Evolutionary conservation across 2,329 filamentous ascomycete species (phyloP).

Genomic region (Fusarium sp.): DNA sequence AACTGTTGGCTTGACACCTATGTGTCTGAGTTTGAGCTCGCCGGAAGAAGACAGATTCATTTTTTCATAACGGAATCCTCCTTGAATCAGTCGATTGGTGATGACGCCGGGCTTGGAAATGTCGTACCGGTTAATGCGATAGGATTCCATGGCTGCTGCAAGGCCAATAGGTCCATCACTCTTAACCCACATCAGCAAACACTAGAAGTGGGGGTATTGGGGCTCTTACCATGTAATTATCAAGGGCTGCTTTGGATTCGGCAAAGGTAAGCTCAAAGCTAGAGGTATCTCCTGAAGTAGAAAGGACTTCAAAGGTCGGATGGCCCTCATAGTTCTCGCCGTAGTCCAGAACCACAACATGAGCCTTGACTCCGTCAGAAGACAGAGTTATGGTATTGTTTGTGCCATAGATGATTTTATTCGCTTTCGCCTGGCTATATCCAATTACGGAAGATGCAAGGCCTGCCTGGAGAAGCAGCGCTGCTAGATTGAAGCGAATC

Average conservation of each 20-base stretch:
- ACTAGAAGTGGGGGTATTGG: too few relatives aligned
- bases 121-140: slow-evolving; percentile 3
- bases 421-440: neutral
- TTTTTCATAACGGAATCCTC: slow-evolving; percentile 8
- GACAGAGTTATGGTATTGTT: neutral
- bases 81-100: slow-evolving; percentile 1
- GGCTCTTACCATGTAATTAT: neutral
- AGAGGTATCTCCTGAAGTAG: neutral
- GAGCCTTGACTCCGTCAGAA: neutral
- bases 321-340: neutral
- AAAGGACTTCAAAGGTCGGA: neutral
- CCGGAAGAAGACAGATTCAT: neutral
- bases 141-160: slow-evolving; percentile 8
- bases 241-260: neutral
- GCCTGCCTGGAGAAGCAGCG: neutral
- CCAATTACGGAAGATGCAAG: neutral
- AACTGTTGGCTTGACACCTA: neutral
- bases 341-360: neutral
- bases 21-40: rapidly evolving
- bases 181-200: neutral
- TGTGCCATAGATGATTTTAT: neutral
- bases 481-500: neutral
- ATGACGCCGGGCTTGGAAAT: neutral
- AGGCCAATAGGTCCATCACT: slow-evolving; percentile 2
- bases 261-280: neutral